phyloP scores from a whole-genome alignment of 2,329 filamentous ascomycete genomes.

The Penicillium psychrosexuale region DNA sequence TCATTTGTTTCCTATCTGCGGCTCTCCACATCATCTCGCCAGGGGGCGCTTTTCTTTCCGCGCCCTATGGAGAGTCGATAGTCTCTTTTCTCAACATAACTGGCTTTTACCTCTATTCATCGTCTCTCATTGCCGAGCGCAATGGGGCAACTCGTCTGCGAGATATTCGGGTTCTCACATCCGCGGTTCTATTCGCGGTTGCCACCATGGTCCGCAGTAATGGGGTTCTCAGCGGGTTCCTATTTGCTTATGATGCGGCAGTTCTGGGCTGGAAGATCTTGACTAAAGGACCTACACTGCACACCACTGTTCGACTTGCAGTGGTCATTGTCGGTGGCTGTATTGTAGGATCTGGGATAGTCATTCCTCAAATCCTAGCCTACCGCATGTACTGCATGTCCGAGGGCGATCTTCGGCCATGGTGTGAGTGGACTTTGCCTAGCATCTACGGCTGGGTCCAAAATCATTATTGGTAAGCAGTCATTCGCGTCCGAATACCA shows the following conservation, averaged over 20 bases:
- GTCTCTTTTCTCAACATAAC: slow-evolving; percentile 75
- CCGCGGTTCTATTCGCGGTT: slow-evolving; percentile 68
- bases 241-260: slow-evolving; percentile 65
- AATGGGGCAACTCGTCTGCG: slow-evolving; percentile 25
- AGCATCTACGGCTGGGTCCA: slow-evolving; percentile 94
- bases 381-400: slow-evolving; percentile 67
- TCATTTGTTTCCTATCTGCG: slow-evolving; percentile 59
- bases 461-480: slow-evolving; percentile 75
- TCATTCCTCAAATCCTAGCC: slow-evolving; percentile 71
- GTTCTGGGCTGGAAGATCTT: slow-evolving; percentile 44
- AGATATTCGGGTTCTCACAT: slow-evolving; percentile 55
- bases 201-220: slow-evolving; percentile 79
- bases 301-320: slow-evolving; percentile 52
- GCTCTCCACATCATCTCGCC: slow-evolving; percentile 79
- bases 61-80: slow-evolving; percentile 76
- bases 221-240: slow-evolving; percentile 74
- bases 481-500: neutral
- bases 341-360: slow-evolving; percentile 63
- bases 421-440: slow-evolving; percentile 71
- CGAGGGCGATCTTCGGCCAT: slow-evolving; percentile 53
- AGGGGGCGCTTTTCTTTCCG: slow-evolving; percentile 82
- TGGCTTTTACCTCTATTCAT: slow-evolving; percentile 68
- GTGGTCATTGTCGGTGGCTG: slow-evolving; percentile 65
- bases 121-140: slow-evolving; percentile 36
- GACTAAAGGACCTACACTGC: slow-evolving; percentile 33